Base-by-base conservation (phyloP, 176 grass and related monocot genomes). In the Secale cereale region DNA sequence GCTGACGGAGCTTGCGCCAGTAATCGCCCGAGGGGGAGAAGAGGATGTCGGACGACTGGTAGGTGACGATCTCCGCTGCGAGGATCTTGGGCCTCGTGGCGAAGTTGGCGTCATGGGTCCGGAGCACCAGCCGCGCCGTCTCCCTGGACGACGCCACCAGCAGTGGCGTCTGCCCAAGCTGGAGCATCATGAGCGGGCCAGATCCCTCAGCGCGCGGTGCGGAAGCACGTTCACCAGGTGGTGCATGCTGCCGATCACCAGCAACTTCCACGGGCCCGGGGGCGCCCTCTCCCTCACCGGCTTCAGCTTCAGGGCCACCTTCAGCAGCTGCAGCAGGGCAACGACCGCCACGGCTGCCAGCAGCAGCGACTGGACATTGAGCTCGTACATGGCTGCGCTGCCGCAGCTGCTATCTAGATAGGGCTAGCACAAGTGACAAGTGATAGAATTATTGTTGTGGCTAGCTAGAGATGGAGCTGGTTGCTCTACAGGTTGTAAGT, bases 61-160 rank as follows among this genome's bases (percentile, higher is more conserved):
- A 89, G 10, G 78, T 82, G 37, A 89, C 78, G 50, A 89, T 89
- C 62, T 81, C 37, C 0, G 82, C 88, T 29, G 88, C 88, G 3
- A 89, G 82, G 36, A 89, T 83, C 78, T 70, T 89, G 29, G 88
- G 82, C 0, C 88, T 6, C 3, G 88, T 85, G 16, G 88, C 88
- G 37, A 89, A 89, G 88, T 89, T 89, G 62, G 78, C 48, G 88
- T 89, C 88, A 50, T 89, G 88, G n/a, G 83, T 85, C 83, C 70
- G 76, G 82, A 89, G 88, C 78, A 89, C 88, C 4, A 40, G 77
- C 50, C 83, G 71, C 3, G 88, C 83, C 63, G 35, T 72, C 88
- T 90, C 88, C 83, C 39, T 70, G 20, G 87, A 90, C 23, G 88
- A 74, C 1, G 26, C 81, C 54, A 89, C 87, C 2, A 89, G 32